These are phyloP conservation scores for Debaryomyces psychrophilus DNA, from an alignment of 1,139 yeast species.

Conservation along the genomic window DNA sequence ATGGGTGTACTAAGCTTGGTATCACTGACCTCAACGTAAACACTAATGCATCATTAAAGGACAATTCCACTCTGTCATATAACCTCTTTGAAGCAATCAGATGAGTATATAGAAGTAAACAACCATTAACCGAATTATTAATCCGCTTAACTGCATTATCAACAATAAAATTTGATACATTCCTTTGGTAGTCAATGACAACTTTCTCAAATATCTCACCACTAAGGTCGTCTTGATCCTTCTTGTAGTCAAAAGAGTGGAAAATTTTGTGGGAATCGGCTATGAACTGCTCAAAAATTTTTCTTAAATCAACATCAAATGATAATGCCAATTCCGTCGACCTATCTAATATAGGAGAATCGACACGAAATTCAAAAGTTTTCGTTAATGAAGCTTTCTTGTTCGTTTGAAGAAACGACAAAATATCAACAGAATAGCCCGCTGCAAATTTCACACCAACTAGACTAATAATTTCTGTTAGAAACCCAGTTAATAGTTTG, in stretches of 20 bases:
- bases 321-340: constrained; percentile 58
- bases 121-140: constrained; percentile 36
- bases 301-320: constrained; percentile 61
- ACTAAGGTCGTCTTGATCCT: constrained; percentile 29
- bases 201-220: constrained; percentile 38
- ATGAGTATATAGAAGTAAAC: constrained; percentile 33
- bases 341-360: constrained; percentile 39
- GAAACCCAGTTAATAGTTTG: constrained; percentile 44
- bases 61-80: constrained; percentile 22
- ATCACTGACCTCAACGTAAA: constrained; percentile 37
- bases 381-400: constrained; percentile 16
- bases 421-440: constrained; percentile 31
- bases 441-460: constrained; percentile 29
- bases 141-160: constrained; percentile 30
- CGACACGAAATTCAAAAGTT: constrained; percentile 20
- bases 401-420: constrained; percentile 24
- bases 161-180: constrained; percentile 30
- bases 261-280: constrained; percentile 31
- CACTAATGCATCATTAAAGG: constrained; percentile 38
- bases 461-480: constrained; percentile 49
- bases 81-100: constrained; percentile 19
- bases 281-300: constrained; percentile 39
- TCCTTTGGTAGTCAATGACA: constrained; percentile 39
- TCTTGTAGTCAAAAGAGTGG: constrained; percentile 25
- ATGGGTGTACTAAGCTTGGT: constrained; percentile 40